Conservation (phyloP, 148 eudicot species). For the Mesembryanthemum crystallinum region DNA sequence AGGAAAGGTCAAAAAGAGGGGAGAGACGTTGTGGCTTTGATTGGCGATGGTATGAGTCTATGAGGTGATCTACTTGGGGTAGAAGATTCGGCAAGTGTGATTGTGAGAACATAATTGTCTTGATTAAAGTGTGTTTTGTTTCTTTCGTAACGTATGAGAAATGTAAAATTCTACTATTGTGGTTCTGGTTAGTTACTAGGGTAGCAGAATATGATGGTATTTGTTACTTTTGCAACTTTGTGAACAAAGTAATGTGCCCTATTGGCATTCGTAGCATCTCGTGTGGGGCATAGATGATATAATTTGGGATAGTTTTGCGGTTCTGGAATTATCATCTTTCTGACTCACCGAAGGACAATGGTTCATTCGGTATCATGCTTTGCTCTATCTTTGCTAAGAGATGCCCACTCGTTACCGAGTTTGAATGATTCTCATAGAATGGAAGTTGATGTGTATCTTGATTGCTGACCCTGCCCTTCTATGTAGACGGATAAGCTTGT, state of each 20-base stretch:
- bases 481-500: neutral
- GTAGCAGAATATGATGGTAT: neutral
- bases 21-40: conserved; percentile 5
- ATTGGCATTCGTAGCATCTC: neutral
- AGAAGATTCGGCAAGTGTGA: neutral
- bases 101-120: neutral
- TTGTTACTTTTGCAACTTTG: neutral
- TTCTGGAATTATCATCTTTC: neutral
- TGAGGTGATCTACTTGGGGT: neutral
- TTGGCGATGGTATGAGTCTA: neutral
- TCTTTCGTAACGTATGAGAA: conserved; percentile 6
- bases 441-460: conserved; percentile 14
- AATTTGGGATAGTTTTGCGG: conserved; percentile 7
- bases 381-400: conserved; percentile 9
- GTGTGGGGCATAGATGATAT: neutral
- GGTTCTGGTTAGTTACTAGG: neutral
- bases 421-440: neutral
- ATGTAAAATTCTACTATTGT: neutral
- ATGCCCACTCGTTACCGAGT: conserved; percentile 17
- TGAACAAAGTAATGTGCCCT: neutral
- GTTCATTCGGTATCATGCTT: conserved; percentile 5
- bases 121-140: neutral
- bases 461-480: neutral
- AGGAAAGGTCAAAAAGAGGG: neutral
- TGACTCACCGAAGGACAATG: neutral